Evolutionary conservation across 73 alveolate genomes (phyloP).

Genomic region (Paramecium pentaurelia): DNA sequence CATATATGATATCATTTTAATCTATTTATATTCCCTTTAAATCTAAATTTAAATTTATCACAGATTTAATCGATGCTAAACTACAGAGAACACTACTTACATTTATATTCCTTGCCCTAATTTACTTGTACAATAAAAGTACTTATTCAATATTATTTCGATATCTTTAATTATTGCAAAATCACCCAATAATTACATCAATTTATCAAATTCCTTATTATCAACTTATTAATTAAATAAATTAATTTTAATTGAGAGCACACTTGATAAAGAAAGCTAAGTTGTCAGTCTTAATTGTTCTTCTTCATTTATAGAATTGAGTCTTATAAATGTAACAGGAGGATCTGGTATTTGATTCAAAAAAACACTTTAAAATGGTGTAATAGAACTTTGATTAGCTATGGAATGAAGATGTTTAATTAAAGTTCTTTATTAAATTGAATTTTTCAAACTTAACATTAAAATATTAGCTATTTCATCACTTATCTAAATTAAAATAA

Average conservation of each 20-base stretch:
- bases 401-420: background rate
- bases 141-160: background rate
- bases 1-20: background rate
- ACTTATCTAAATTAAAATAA: background rate
- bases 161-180: background rate
- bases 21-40: background rate
- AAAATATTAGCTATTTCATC: slow-evolving; percentile 3
- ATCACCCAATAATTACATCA: background rate
- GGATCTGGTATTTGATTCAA: background rate
- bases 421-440: background rate
- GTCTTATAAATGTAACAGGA: background rate
- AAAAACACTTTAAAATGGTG: background rate
- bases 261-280: background rate
- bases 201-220: background rate
- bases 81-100: background rate
- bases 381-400: background rate
- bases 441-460: background rate
- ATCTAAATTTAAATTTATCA: background rate
- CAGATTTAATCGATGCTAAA: background rate
- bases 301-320: background rate
- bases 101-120: background rate
- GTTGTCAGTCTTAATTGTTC: background rate
- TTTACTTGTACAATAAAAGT: background rate
- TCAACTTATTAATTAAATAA: background rate
- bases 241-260: background rate